These are phyloP conservation scores for Naegleria gruberi DNA, from an alignment of 208 protist genomes.

Conservation along the genomic window DNA sequence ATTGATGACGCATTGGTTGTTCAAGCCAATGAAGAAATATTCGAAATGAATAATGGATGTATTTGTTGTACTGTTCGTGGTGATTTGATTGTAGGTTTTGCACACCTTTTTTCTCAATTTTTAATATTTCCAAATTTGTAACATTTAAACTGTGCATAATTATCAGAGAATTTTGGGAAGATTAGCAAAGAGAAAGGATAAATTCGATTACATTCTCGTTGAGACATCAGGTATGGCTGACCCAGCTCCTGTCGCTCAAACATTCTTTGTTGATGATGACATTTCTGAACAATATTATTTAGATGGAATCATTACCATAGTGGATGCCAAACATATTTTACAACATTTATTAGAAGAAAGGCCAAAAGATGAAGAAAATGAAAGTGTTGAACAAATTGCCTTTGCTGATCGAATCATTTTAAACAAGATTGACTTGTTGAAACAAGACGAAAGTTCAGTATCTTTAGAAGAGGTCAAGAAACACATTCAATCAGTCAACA, in stretches of 20 bases:
- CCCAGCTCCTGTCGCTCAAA: conserved; percentile 76
- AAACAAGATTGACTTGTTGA: conserved; percentile 89
- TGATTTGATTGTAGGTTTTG: no score
- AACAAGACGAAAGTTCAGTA: no score
- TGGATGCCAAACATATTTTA: conserved; percentile 70
- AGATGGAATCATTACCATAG: conserved; percentile 73
- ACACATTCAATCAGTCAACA: no score
- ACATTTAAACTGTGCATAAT: no score
- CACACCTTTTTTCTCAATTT: no score
- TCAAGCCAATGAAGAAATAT: background rate
- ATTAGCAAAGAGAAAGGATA: conserved; percentile 62
- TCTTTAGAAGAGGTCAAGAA: no score
- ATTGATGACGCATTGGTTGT: background rate
- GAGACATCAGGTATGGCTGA: conserved; percentile 78
- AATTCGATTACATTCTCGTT: conserved; percentile 75
- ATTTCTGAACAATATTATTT: conserved; percentile 64
- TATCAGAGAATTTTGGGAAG: no score
- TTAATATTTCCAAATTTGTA: no score
- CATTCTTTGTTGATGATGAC: conserved; percentile 84
- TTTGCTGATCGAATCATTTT: conserved; percentile 81
- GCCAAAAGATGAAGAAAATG: conserved; percentile 53
- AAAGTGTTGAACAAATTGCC: conserved; percentile 70
- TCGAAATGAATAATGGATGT: background rate
- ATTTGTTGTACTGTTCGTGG: background rate
- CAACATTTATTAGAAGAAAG: background rate